Percentiles rank a stretch among this genome's conserved stretches.
Evolutionary conservation across 2,329 filamentous ascomycete species (phyloP).

Genomic region (Exophiala phaeomuriformis): DNA sequence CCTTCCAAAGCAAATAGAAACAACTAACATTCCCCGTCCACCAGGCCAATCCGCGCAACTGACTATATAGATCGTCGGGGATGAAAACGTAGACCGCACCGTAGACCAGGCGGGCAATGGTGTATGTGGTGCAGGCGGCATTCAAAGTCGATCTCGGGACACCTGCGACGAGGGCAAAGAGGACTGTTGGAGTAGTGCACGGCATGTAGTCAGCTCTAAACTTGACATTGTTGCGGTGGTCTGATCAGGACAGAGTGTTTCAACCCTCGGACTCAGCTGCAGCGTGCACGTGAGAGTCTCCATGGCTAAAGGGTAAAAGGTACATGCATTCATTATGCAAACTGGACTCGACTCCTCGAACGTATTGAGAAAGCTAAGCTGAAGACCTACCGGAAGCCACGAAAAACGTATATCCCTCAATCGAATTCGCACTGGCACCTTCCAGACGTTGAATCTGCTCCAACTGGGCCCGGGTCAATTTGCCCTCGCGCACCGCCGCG

Average conservation of each 20-base stretch:
- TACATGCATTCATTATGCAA: too few species aligned
- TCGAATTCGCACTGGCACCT: constrained; percentile 42
- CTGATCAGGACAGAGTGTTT: too few species aligned
- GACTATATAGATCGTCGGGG: constrained; percentile 32
- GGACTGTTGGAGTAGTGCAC: constrained; percentile 25
- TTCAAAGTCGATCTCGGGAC: constrained; percentile 36
- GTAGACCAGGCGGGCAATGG: constrained; percentile 38
- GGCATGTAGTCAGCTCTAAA: too few species aligned
- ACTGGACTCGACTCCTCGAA: neutral
- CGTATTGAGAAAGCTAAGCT: neutral
- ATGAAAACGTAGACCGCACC: constrained; percentile 37
- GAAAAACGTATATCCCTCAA: constrained; percentile 35
- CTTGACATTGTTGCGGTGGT: too few species aligned
- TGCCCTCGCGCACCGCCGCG: constrained; percentile 38
- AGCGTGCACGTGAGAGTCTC: neutral
- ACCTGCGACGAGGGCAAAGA: constrained; percentile 37
- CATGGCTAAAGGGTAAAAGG: neutral
- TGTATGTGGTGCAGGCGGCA: constrained; percentile 36
- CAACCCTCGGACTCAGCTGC: neutral
- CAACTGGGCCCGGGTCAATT: constrained; percentile 39
- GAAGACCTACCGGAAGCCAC: constrained; percentile 21
- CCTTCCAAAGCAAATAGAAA: constrained; percentile 34
- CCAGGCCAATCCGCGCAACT: constrained; percentile 37
- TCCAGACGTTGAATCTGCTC: constrained; percentile 41
- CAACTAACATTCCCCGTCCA: constrained; percentile 41